Percentiles rank a stretch among this genome's conserved stretches.
Conservation (phyloP, 2,329 filamentous ascomycete genomes). For the Ophiosphaerella herpotricha region DNA sequence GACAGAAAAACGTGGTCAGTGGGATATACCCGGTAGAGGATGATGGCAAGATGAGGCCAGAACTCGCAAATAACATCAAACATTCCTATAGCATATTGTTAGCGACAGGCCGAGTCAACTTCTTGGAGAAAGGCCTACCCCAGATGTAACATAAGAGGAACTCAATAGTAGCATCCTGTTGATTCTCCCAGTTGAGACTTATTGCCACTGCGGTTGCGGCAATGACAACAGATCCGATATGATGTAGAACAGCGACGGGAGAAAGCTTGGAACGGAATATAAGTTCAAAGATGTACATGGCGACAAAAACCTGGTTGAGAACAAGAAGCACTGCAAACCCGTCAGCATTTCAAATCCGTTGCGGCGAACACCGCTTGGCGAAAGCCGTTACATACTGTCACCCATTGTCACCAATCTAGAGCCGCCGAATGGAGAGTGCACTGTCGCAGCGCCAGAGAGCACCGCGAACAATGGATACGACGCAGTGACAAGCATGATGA, state of each 20-base stretch:
- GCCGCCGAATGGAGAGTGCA: slow-evolving; percentile 38
- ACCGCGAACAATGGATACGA: slow-evolving; percentile 51
- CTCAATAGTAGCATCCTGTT: slow-evolving; percentile 25
- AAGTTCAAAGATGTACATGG: slow-evolving; percentile 55
- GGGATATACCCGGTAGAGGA: slow-evolving; percentile 51
- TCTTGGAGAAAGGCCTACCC: slow-evolving; percentile 24
- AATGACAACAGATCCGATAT: slow-evolving; percentile 49
- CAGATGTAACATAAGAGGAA: slow-evolving; percentile 47
- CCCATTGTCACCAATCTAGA: slow-evolving; percentile 45
- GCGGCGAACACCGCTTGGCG: too few relatives aligned
- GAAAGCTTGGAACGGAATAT: slow-evolving; percentile 50
- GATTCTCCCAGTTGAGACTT: slow-evolving; percentile 13
- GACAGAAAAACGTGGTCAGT: slow-evolving; percentile 46
- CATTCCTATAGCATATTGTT: slow-evolving; percentile 41
- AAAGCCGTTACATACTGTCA: slow-evolving; percentile 28
- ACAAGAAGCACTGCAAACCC: slow-evolving; percentile 1
- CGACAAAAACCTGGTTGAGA: slow-evolving; percentile 46
- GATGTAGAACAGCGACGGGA: slow-evolving; percentile 49
- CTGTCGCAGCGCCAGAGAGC: slow-evolving; percentile 37
- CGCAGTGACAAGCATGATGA: slow-evolving; percentile 46
- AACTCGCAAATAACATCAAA: slow-evolving; percentile 55
- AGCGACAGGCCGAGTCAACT: neutral
- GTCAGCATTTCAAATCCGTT: neutral
- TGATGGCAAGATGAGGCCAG: slow-evolving; percentile 53
- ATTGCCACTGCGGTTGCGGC: slow-evolving; percentile 51